Evolutionary conservation across 1,139 yeast genomes (phyloP).

Genomic region (Geotrichum europaeum): DNA sequence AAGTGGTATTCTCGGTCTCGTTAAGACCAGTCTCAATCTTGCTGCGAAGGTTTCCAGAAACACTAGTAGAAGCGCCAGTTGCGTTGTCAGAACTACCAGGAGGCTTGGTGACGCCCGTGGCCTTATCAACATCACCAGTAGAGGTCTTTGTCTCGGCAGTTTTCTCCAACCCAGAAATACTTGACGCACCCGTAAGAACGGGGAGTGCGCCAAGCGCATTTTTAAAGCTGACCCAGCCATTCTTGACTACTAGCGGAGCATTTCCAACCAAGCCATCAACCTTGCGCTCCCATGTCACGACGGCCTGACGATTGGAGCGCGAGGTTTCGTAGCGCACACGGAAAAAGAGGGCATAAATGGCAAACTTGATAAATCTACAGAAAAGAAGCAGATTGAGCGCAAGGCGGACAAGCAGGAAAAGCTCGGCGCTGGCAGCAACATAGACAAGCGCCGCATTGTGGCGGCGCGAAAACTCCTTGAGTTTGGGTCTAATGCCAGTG

Average conservation of each 20-base stretch:
- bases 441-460: conserved; percentile 3
- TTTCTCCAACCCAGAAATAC: neutral
- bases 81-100: neutral
- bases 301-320: conserved; percentile 1
- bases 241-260: neutral
- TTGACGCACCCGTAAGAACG: neutral
- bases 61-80: neutral
- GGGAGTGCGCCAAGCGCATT: neutral
- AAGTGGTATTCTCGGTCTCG: neutral
- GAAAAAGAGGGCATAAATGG: neutral
- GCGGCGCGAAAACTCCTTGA: neutral
- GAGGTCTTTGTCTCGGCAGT: neutral
- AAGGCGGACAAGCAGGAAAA: neutral
- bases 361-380: conserved; percentile 2
- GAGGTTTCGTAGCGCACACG: conserved; percentile 2
- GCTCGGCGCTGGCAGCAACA: conserved; percentile 4
- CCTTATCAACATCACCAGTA: neutral
- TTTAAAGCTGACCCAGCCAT: neutral
- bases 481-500: neutral
- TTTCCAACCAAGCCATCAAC: neutral
- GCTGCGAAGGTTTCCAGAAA: neutral
- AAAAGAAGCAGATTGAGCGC: neutral
- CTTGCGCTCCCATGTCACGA: conserved; percentile 1
- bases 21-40: neutral
- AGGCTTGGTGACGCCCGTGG: neutral